phyloP scores from a whole-genome alignment of 495 filamentous ascomycete species.

The Daldinia childiae region DNA sequence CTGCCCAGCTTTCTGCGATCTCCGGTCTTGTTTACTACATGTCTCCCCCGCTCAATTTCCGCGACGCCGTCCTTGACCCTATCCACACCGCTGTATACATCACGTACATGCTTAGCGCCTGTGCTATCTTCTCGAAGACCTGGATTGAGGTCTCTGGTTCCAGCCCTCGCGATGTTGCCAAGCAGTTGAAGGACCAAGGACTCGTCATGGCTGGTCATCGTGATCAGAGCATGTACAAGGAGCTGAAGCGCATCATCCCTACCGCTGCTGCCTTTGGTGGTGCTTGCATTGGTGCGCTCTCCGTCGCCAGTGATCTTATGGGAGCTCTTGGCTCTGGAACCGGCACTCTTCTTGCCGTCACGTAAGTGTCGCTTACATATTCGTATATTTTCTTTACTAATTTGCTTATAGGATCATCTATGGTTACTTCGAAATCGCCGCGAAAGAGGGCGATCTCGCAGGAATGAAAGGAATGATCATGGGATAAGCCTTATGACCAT shows the following conservation, averaged over 20 bases:
- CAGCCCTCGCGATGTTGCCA: slow-evolving; percentile 96
- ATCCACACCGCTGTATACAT: slow-evolving; percentile 97
- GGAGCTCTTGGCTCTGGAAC: slow-evolving; percentile 97
- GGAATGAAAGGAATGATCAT: slow-evolving; percentile 91
- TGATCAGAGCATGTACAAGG: slow-evolving; percentile 99
- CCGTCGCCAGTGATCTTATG: slow-evolving; percentile 92
- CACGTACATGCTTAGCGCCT: slow-evolving; percentile 95
- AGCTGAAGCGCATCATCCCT: slow-evolving; percentile 98
- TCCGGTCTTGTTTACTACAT: slow-evolving; percentile 99
- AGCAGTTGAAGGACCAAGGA: slow-evolving; percentile 99
- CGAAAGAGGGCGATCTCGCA: slow-evolving; percentile 94
- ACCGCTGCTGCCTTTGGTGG: slow-evolving; percentile 98
- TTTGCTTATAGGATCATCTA: slow-evolving; percentile 82
- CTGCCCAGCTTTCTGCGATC: slow-evolving; percentile 89
- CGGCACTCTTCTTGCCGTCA: slow-evolving; percentile 97
- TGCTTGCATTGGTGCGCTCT: slow-evolving; percentile 98
- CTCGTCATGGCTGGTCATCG: slow-evolving; percentile 99
- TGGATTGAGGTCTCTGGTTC: slow-evolving; percentile 99
- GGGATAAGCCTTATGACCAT: slow-evolving; percentile 54
- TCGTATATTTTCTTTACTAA: slow-evolving; percentile 31
- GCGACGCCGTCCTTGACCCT: slow-evolving; percentile 92
- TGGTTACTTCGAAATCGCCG: slow-evolving; percentile 98
- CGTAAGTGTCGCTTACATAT: slow-evolving; percentile 70
- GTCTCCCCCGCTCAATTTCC: slow-evolving; percentile 97
- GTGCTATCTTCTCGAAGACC: slow-evolving; percentile 99